These are phyloP conservation scores for Vitis rotundifolia DNA, from an alignment of 164 flowering plant genomes.

Conservation along the genomic window DNA sequence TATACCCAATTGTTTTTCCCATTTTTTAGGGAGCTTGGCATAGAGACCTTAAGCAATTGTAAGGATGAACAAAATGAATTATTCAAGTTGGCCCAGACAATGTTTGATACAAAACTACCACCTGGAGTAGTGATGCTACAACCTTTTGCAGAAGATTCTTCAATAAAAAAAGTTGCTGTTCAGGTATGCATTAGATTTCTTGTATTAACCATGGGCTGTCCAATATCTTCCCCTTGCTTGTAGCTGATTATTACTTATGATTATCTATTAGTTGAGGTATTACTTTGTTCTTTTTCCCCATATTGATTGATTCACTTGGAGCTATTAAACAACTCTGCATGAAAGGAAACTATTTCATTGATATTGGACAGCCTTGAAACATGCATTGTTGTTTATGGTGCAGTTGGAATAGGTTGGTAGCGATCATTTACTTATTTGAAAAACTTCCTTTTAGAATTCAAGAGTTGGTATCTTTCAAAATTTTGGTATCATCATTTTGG, in stretches of 20 bases:
- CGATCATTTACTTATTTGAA: no score
- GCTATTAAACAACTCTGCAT: no score
- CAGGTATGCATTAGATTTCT: constrained; percentile 37
- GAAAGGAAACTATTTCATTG: no score
- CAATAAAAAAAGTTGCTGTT: constrained; percentile 74
- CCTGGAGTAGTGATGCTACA: constrained; percentile 77
- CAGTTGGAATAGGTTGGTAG: no score
- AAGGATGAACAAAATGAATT: constrained; percentile 64
- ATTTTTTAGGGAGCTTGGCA: constrained; percentile 77
- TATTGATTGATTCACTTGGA: no score
- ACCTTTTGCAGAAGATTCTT: constrained; percentile 89
- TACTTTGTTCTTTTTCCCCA: neutral
- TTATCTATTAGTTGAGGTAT: neutral
- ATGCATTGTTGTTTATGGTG: no score
- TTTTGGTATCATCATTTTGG: no score
- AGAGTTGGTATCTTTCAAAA: no score
- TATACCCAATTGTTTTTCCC: neutral
- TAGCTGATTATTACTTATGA: neutral
- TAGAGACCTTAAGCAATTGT: constrained; percentile 57
- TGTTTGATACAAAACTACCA: constrained; percentile 95
- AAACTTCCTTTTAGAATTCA: no score
- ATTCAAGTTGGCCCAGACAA: constrained; percentile 70
- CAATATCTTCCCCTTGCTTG: neutral
- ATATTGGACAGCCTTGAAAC: no score
- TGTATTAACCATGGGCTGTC: neutral